Percentiles rank a stretch among this genome's conserved stretches.
These are phyloP conservation scores for Cyphellophora attinorum DNA, from an alignment of 2,329 filamentous ascomycete genomes.

Conservation along the genomic window DNA sequence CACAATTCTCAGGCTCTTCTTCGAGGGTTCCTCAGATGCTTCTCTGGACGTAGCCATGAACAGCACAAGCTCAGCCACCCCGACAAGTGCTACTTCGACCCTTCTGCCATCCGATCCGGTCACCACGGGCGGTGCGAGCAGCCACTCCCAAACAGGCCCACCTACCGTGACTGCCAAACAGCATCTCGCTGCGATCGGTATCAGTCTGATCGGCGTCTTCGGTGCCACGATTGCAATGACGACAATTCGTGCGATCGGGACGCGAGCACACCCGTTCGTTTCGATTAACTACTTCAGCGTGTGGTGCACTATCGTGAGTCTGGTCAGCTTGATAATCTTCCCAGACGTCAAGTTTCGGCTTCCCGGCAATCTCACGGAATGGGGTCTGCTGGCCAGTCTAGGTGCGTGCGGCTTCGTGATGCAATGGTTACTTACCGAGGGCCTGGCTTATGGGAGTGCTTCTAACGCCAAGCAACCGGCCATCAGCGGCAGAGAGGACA, in stretches of 20 bases:
- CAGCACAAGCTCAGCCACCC: constrained; percentile 23
- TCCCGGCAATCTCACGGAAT: constrained; percentile 47
- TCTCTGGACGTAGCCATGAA: constrained; percentile 10
- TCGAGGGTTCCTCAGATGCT: constrained; percentile 19
- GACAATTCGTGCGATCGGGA: constrained; percentile 69
- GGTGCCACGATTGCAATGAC: constrained; percentile 69
- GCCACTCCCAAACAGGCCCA: constrained; percentile 10
- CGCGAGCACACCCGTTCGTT: constrained; percentile 70
- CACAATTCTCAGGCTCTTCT: constrained; percentile 38
- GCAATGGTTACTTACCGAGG: constrained; percentile 77
- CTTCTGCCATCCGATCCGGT: too few species aligned
- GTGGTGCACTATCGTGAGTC: constrained; percentile 60
- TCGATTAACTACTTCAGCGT: constrained; percentile 75
- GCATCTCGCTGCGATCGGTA: constrained; percentile 58
- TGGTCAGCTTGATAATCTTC: constrained; percentile 47
- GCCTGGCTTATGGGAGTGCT: constrained; percentile 61
- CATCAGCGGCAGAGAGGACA: constrained; percentile 31
- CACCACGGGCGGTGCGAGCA: constrained; percentile 10
- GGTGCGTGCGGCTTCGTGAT: constrained; percentile 69
- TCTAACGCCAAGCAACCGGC: constrained; percentile 27
- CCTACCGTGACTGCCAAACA: constrained; percentile 46
- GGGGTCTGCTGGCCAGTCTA: constrained; percentile 58
- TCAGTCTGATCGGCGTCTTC: constrained; percentile 67
- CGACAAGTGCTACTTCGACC: too few species aligned
- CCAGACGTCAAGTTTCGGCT: constrained; percentile 49